Evolutionary conservation across 345 rosid genomes (phyloP).

Genomic region (Gossypium raimondii): DNA sequence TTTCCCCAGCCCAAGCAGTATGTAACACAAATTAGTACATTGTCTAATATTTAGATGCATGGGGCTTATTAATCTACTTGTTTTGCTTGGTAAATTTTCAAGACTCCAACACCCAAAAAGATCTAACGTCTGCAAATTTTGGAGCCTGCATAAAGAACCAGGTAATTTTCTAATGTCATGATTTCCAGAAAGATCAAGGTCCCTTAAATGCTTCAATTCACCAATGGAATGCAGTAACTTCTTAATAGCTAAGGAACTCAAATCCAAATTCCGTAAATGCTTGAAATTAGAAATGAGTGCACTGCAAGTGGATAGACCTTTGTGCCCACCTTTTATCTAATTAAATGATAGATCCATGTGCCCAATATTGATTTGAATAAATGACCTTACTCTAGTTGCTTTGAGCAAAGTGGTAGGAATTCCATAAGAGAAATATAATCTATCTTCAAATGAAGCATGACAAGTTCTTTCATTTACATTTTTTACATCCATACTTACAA

Average conservation of each 20-base stretch:
- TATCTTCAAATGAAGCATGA: neutral
- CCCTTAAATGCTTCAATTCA: neutral
- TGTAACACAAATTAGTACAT: neutral
- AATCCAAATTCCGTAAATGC: neutral
- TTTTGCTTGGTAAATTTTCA: neutral
- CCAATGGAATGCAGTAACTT: neutral
- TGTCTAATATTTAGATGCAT: neutral
- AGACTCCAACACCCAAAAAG: neutral
- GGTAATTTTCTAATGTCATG: neutral
- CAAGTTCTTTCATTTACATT: neutral
- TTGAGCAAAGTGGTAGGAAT: neutral
- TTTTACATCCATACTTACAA: neutral
- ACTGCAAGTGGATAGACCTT: neutral
- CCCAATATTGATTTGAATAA: neutral
- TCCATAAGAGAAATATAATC: too few relatives aligned
- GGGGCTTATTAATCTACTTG: neutral
- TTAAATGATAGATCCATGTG: neutral
- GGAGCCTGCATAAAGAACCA: neutral
- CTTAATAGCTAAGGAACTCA: neutral
- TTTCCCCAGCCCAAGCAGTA: neutral
- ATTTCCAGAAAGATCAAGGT: neutral
- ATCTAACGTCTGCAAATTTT: neutral
- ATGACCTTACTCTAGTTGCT: neutral
- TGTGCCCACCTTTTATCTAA: neutral
- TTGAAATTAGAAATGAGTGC: neutral